Percentiles rank a stretch among this genome's conserved stretches.
Conservation (phyloP, 768 basidiomycete genomes). For the Gymnopilus junonius region DNA sequence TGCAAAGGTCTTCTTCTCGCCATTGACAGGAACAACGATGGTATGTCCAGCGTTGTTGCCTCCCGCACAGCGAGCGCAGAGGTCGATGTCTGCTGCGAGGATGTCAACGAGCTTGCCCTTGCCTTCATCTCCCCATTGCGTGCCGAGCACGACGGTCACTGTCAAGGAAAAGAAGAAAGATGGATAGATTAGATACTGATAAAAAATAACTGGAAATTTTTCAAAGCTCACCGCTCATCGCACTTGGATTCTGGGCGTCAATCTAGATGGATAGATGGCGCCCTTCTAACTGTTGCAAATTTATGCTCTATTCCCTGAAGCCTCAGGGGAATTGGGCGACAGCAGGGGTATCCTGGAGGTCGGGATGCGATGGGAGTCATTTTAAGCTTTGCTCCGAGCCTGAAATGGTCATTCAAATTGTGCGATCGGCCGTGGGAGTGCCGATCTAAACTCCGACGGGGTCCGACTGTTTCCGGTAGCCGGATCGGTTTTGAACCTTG, state of each 20-base stretch:
- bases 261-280: neutral
- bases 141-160: constrained; percentile 79
- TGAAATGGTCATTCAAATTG: constrained; percentile 14
- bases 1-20: constrained; percentile 82
- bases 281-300: neutral
- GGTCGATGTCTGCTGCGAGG: constrained; percentile 83
- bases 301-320: neutral
- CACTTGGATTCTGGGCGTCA: neutral
- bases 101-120: constrained; percentile 98
- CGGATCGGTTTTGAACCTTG: neutral
- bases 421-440: constrained; percentile 22
- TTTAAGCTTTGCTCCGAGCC: constrained; percentile 19
- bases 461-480: neutral
- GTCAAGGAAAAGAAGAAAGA: constrained; percentile 8
- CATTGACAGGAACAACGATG: constrained; percentile 82
- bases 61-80: constrained; percentile 96
- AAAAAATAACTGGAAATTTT: neutral
- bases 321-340: neutral
- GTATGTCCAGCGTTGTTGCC: constrained; percentile 99
- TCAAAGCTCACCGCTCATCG: constrained; percentile 37
- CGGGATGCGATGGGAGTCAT: constrained; percentile 16
- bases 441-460: constrained; percentile 19
- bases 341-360: constrained; percentile 7
- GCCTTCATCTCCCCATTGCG: constrained; percentile 94
- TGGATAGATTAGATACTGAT: constrained; percentile 24